phyloP scores from a whole-genome alignment of 768 basidiomycete genomes.

The Podaxis sp. region DNA sequence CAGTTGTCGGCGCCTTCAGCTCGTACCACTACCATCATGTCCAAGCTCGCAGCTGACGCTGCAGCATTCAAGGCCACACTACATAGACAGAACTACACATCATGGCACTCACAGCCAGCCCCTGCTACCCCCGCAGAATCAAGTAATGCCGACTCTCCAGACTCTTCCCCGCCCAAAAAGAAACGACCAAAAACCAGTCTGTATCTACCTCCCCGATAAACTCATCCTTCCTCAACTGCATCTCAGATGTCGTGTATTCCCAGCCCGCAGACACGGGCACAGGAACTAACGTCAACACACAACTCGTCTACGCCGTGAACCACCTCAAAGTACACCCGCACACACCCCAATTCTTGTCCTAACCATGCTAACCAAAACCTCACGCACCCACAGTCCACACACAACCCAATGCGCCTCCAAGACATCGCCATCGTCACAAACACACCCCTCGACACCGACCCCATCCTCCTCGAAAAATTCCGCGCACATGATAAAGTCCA shows the following conservation, averaged over 20 bases:
- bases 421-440: conserved; percentile 83
- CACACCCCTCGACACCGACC: conserved; percentile 74
- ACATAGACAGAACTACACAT: conserved; percentile 64
- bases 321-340: conserved; percentile 64
- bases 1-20: neutral
- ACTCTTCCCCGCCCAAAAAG: conserved; percentile 42
- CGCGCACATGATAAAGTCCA: conserved; percentile 76
- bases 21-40: conserved; percentile 43
- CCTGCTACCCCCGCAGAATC: conserved; percentile 22
- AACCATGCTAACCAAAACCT: neutral
- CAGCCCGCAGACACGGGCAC: conserved; percentile 87
- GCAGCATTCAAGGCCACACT: conserved; percentile 69
- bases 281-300: conserved; percentile 82
- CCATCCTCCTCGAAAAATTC: conserved; percentile 75
- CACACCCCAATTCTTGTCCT: neutral
- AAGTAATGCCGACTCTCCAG: conserved; percentile 25
- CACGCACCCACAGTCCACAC: conserved; percentile 46
- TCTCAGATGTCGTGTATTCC: conserved; percentile 73
- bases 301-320: conserved; percentile 81
- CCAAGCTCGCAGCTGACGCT: conserved; percentile 65
- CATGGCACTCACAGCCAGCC: conserved; percentile 72
- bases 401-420: conserved; percentile 82
- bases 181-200: conserved; percentile 69
- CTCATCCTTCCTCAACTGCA: conserved; percentile 16
- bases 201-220: conserved; percentile 25